Conservation (phyloP, 148 eudicot genomes). For the Chenopodium suecicum region DNA sequence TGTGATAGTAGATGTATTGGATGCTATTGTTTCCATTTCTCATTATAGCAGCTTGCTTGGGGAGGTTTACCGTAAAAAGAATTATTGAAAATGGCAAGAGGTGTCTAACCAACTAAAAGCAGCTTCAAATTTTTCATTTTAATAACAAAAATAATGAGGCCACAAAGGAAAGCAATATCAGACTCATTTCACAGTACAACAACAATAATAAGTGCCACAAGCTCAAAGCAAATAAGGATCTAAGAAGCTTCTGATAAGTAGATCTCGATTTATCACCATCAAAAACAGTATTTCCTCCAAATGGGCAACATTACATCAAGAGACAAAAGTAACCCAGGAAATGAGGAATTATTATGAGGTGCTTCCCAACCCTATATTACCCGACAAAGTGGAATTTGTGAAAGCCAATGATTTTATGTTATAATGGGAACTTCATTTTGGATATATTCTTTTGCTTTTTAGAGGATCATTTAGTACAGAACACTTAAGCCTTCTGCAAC, state of each 20-base stretch:
- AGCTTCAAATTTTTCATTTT: no score
- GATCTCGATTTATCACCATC: background rate
- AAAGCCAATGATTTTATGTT: background rate
- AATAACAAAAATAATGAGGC: no score
- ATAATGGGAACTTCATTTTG: background rate
- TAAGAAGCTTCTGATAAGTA: no score
- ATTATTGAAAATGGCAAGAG: background rate
- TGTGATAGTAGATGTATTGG: background rate
- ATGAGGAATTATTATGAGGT: background rate
- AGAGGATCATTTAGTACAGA: background rate
- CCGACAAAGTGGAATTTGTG: background rate
- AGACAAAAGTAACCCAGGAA: background rate
- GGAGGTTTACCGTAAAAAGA: background rate
- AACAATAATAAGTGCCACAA: no score
- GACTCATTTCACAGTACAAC: no score
- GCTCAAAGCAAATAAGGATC: no score
- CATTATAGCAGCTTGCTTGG: background rate
- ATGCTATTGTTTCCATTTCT: background rate
- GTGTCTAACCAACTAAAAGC: background rate
- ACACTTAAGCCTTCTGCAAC: background rate
- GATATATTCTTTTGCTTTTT: background rate
- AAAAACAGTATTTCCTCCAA: background rate
- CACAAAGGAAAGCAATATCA: no score
- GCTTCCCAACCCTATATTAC: background rate
- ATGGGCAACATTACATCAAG: background rate